These are phyloP conservation scores for Kingdonia uniflora DNA, from an alignment of 164 flowering plant genomes.

Conservation along the genomic window DNA sequence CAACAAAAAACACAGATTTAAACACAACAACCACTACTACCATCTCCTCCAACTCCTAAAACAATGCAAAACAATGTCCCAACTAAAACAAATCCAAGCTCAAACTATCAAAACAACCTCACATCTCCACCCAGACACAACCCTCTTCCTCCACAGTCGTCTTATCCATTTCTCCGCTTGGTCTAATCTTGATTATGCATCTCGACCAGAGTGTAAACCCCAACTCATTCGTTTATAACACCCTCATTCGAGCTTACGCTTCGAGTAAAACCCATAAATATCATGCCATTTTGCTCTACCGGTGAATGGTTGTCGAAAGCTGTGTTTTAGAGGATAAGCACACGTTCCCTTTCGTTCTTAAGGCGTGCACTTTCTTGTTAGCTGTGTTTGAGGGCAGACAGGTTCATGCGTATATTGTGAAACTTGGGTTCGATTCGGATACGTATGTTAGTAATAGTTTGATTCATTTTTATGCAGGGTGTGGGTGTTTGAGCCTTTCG, in stretches of 20 bases:
- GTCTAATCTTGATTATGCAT: constrained; percentile 31
- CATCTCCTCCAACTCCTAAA: constrained; percentile 27
- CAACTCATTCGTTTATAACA: constrained; percentile 63
- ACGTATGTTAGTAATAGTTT: constrained; percentile 50
- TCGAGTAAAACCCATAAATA: constrained; percentile 22
- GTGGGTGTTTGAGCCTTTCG: constrained; percentile 41
- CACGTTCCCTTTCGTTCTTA: constrained; percentile 71
- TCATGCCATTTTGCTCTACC: constrained; percentile 29
- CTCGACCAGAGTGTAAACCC: constrained; percentile 26
- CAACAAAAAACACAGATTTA: neutral
- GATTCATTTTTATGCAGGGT: constrained; percentile 52
- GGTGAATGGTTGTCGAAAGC: constrained; percentile 28
- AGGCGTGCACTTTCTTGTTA: constrained; percentile 62
- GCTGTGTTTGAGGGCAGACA: constrained; percentile 43
- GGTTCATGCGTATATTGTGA: constrained; percentile 40
- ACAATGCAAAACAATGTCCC: constrained; percentile 32
- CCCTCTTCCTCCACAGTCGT: constrained; percentile 38
- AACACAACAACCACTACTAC: constrained; percentile 15
- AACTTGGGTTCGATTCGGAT: constrained; percentile 51
- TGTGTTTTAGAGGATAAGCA: constrained; percentile 41
- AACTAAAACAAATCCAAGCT: constrained; percentile 70
- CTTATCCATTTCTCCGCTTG: constrained; percentile 38
- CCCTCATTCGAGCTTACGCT: constrained; percentile 54
- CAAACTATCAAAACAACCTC: constrained; percentile 33
- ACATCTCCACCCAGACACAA: constrained; percentile 16